phyloP scores from a whole-genome alignment of 2,329 filamentous ascomycete species.

The Rhynchosporium graminicola region DNA sequence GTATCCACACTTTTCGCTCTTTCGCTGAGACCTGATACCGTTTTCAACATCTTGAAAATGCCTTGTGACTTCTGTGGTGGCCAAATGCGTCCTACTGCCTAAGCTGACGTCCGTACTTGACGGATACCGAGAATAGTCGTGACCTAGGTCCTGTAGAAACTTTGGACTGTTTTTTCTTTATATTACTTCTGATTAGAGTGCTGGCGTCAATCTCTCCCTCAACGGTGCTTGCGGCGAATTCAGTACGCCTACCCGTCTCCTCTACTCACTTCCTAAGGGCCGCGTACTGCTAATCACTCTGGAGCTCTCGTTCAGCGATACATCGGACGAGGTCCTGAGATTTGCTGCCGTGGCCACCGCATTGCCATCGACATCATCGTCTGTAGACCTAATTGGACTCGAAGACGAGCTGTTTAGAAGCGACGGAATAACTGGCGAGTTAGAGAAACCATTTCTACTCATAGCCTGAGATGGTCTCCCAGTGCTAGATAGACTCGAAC shows the following conservation, averaged over 20 bases:
- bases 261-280: slow-evolving; percentile 11
- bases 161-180: slow-evolving; percentile 26
- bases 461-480: slow-evolving; percentile 18
- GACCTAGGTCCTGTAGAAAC: slow-evolving; percentile 34
- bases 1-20: slow-evolving; percentile 43
- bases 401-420: slow-evolving; percentile 37
- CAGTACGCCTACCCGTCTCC: slow-evolving; percentile 18
- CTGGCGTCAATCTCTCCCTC: slow-evolving; percentile 30
- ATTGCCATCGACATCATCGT: slow-evolving; percentile 16
- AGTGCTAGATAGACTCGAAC: slow-evolving; percentile 18
- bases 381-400: slow-evolving; percentile 21
- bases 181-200: slow-evolving; percentile 12
- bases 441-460: slow-evolving; percentile 30
- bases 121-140: slow-evolving; percentile 40
- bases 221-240: slow-evolving; percentile 29
- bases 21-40: slow-evolving; percentile 34
- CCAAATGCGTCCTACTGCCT: slow-evolving; percentile 9
- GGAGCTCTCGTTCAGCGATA: slow-evolving; percentile 14
- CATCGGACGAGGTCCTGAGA: slow-evolving; percentile 29
- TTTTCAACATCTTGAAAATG: slow-evolving; percentile 25
- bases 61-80: slow-evolving; percentile 8
- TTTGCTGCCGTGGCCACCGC: slow-evolving; percentile 21
- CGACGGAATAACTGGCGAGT: slow-evolving; percentile 38
- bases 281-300: slow-evolving; percentile 12
- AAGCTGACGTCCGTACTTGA: slow-evolving; percentile 21